These are phyloP conservation scores for Exophiala xenobiotica DNA, from an alignment of 2,329 filamentous ascomycete species.

Conservation along the genomic window DNA sequence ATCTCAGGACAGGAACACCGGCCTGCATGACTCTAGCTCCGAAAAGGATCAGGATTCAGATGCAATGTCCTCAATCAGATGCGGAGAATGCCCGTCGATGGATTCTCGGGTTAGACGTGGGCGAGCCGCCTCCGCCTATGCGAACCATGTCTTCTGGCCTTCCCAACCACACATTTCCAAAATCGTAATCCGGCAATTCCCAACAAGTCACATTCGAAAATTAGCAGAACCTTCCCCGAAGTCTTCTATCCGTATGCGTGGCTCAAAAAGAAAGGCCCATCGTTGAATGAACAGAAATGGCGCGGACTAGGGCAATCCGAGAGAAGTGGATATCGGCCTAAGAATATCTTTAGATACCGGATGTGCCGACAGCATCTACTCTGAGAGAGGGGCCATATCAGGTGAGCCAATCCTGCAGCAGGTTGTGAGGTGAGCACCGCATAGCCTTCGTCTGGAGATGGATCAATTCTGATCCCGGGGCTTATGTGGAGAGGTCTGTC, in stretches of 20 bases:
- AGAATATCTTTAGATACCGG: not conserved
- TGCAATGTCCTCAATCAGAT: slow-evolving; percentile 8
- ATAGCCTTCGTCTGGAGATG: not conserved
- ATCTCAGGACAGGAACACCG: slow-evolving; percentile 5
- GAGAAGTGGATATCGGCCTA: not conserved
- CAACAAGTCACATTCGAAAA: too few species aligned
- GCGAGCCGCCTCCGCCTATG: slow-evolving; percentile 16
- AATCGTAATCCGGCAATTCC: too few species aligned
- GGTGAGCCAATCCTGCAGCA: not conserved
- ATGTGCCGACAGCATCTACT: not conserved
- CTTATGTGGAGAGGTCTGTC: not conserved
- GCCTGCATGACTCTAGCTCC: slow-evolving; percentile 3
- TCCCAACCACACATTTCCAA: too few species aligned
- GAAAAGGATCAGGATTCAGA: slow-evolving; percentile 2
- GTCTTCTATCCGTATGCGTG: too few species aligned
- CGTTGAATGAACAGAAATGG: too few species aligned
- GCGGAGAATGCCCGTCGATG: slow-evolving; percentile 16
- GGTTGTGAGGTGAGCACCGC: not conserved
- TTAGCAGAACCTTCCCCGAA: too few species aligned
- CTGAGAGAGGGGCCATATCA: not conserved
- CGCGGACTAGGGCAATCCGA: not conserved
- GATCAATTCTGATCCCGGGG: not conserved
- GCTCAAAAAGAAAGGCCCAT: too few species aligned
- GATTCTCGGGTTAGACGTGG: slow-evolving; percentile 12
- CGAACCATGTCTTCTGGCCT: slow-evolving; percentile 1